Conservation (phyloP, 2,329 filamentous ascomycete genomes). For the Neoascochyta sp. region DNA sequence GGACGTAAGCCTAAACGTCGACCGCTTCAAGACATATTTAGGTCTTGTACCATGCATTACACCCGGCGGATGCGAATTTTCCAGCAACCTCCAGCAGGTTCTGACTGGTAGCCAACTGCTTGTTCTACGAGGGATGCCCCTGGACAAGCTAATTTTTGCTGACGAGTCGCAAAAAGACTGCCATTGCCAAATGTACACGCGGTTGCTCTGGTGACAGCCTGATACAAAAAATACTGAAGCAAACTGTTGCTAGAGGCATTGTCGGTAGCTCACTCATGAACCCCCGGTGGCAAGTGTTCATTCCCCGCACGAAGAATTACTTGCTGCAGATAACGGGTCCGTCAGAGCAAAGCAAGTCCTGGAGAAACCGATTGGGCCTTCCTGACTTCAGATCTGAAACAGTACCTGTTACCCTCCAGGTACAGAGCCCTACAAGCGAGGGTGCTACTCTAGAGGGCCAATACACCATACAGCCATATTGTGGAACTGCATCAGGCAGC, state of each 20-base stretch:
- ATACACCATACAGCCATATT: constrained; percentile 53
- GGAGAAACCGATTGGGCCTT: constrained; percentile 37
- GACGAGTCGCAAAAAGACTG: constrained; percentile 57
- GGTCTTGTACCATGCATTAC: constrained; percentile 67
- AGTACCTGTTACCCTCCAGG: constrained; percentile 44
- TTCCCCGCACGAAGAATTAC: constrained; percentile 8
- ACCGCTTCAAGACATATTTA: constrained; percentile 52
- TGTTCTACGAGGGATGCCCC: constrained; percentile 64
- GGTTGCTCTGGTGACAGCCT: constrained; percentile 39
- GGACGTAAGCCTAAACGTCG: constrained; percentile 71
- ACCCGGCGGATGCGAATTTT: constrained; percentile 59
- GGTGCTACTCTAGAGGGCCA: constrained; percentile 44
- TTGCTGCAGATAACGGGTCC: constrained; percentile 19
- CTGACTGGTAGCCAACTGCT: constrained; percentile 62
- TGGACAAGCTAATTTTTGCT: constrained; percentile 60
- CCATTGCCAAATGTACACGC: constrained; percentile 47
- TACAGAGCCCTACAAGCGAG: constrained; percentile 35
- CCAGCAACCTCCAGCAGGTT: constrained; percentile 58
- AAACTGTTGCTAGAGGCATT: constrained; percentile 19
- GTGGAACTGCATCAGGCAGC: constrained; percentile 55
- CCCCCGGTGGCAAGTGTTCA: constrained; percentile 22
- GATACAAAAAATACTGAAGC: constrained; percentile 41
- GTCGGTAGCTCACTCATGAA: constrained; percentile 11
- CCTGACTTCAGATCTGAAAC: constrained; percentile 40
- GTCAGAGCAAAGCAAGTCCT: constrained; percentile 27